These are phyloP conservation scores for Rhynchospora tenuis DNA, from an alignment of 176 grass and related monocot species.

Conservation along the genomic window DNA sequence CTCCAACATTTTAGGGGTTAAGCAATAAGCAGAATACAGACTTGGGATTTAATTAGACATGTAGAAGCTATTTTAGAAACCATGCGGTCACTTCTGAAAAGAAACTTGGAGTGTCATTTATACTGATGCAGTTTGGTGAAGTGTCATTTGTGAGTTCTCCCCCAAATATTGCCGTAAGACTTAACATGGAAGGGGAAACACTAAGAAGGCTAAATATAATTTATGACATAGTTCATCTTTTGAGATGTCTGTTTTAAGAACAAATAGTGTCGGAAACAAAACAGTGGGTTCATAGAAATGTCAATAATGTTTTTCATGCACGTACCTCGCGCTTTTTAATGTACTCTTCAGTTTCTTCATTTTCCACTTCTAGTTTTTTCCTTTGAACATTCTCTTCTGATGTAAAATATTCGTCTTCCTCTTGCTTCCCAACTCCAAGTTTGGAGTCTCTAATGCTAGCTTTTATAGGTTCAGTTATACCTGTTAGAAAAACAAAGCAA, in stretches of 20 bases:
- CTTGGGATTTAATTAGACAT: not conserved
- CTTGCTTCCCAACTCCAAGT: conserved; percentile 92
- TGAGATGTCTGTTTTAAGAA: conserved; percentile 15
- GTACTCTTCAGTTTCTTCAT: conserved; percentile 87
- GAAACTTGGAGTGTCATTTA: not conserved
- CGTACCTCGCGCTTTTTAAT: conserved; percentile 92
- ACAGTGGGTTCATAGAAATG: conserved; percentile 20
- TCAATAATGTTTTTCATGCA: conserved; percentile 1
- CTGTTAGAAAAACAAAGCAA: conserved; percentile 32
- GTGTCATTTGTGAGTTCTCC: not conserved
- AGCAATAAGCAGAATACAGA: not conserved
- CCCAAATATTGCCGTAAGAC: not conserved
- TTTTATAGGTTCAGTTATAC: conserved; percentile 89
- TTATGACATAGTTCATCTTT: conserved; percentile 25
- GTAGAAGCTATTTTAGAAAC: not conserved
- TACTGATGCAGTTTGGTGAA: not conserved
- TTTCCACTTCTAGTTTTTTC: conserved; percentile 80
- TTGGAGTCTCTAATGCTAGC: conserved; percentile 83
- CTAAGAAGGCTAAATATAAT: not conserved
- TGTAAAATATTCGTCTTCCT: conserved; percentile 97
- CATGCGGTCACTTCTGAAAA: not conserved
- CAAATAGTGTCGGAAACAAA: conserved; percentile 47
- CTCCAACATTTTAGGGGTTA: not conserved
- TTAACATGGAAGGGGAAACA: not conserved
- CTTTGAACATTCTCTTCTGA: conserved; percentile 77